Base-by-base conservation (phyloP, 2,329 filamentous ascomycete genomes). In the Microsporum ferrugineum region DNA sequence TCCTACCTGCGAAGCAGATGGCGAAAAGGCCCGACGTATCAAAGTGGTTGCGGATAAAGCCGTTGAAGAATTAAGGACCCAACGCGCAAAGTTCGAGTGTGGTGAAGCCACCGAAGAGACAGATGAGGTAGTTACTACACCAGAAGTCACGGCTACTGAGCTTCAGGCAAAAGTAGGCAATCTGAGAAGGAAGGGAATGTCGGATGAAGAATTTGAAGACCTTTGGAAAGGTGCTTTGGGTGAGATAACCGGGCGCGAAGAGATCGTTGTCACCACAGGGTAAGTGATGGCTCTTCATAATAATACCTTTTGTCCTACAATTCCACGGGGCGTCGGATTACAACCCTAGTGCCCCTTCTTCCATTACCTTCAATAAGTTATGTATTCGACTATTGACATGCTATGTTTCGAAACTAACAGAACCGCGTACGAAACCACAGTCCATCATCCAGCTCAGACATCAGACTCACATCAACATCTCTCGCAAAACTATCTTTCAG, bases 1-100 rank as follows among this genome's bases (percentile, higher is more conserved):
- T 4, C 92, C 95, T 1, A 91, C 89, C 3, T 99, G 94, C 73
- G 92, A 96, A 74, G 88, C 94, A 0, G 95, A 99, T 73, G 91
- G 91, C 63, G 90, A 95, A 69, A 96, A 96, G 73, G 89, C 88
- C 5, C 85, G 89, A 43, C 87, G 88, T 17, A 88, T 97, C 57
- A 89, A 92, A 69, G 84, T 87, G 23, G 90, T 99, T 14, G 90
- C 91, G 5, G 87, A 97, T 71, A 88, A 87, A 72, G 91, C 89
- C 1, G 82, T 97, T 2, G 90, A 96, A 68, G 87, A 91, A 68
- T 81, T 99, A 57, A 84, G 94, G 60, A 85, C 95, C 66, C 85
- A 89, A 45, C 85, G 89, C 62, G 94, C 94, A 60, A 87, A 91
- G 68, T 96, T 86, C 69, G 94, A 99, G 76, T 99, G 94, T 68